Evolutionary conservation across 257 asterid species (phyloP).

Genomic region (Perilla frutescens): DNA sequence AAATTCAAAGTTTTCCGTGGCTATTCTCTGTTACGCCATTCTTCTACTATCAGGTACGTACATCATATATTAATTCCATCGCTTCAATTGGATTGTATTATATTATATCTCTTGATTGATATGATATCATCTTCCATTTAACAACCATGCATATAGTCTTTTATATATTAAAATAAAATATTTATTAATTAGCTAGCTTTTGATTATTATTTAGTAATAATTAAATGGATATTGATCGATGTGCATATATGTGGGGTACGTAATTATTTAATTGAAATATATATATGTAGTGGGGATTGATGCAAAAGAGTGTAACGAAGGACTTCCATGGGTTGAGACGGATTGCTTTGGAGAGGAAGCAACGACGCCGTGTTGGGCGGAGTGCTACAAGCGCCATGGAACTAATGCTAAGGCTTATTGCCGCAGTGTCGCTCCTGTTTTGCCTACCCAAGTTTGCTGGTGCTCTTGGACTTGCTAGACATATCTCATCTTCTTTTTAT

Average conservation of each 20-base stretch:
- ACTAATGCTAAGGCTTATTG: conserved; percentile 9
- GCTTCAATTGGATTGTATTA: no score
- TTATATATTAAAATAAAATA: no score
- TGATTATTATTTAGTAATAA: no score
- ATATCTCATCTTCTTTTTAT: no score
- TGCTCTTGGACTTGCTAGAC: neutral
- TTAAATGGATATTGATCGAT: no score
- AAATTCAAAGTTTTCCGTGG: neutral
- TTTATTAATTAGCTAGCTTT: no score
- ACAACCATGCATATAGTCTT: no score
- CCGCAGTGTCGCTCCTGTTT: neutral
- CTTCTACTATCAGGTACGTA: conserved; percentile 4
- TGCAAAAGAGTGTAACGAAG: conserved; percentile 8
- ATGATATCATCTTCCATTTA: no score
- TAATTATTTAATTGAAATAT: neutral
- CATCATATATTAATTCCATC: no score
- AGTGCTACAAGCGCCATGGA: conserved; percentile 8
- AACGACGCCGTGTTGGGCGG: neutral
- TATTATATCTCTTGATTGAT: no score
- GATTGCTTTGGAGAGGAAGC: neutral
- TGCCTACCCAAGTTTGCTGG: neutral
- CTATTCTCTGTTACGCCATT: conserved; percentile 8
- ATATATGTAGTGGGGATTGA: neutral
- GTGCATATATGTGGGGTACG: no score
- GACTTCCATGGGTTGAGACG: neutral